A percentile compares a stretch with the other conserved stretches of the same genome.
These are phyloP conservation scores for Fomitopsis pinicola DNA, from an alignment of 1,284 basidiomycete genomes.

Conservation along the genomic window DNA sequence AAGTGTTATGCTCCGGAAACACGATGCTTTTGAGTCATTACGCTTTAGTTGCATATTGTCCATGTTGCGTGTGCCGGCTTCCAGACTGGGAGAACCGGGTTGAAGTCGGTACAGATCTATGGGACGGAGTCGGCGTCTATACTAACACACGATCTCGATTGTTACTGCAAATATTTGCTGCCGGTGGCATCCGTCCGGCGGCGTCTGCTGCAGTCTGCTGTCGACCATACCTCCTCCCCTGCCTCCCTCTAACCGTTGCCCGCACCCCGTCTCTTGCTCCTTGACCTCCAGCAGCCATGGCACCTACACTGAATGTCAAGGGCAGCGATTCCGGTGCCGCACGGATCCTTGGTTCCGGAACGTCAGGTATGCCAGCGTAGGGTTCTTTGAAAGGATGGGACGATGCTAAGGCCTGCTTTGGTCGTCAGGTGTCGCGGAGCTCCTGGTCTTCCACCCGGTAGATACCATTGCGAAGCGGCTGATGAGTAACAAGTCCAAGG, in stretches of 20 bases:
- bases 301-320: conserved; percentile 56
- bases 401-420: background rate
- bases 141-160: background rate
- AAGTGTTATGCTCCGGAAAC: too few relatives aligned
- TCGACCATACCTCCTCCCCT: background rate
- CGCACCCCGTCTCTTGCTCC: background rate
- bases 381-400: too few relatives aligned
- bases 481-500: conserved; percentile 94
- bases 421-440: conserved; percentile 82
- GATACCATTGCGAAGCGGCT: conserved; percentile 97
- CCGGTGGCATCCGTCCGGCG: background rate
- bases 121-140: background rate
- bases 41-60: too few relatives aligned
- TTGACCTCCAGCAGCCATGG: conserved; percentile 37
- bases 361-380: conserved; percentile 61
- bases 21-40: too few relatives aligned
- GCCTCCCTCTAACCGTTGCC: background rate
- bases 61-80: background rate
- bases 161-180: background rate
- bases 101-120: background rate
- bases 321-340: conserved; percentile 88
- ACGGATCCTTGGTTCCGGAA: conserved; percentile 87
- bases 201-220: background rate
- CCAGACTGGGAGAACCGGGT: too few relatives aligned
- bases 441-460: conserved; percentile 87